Base-by-base conservation (phyloP, 345 rosid genomes). In the Eucalyptus microcorys region DNA sequence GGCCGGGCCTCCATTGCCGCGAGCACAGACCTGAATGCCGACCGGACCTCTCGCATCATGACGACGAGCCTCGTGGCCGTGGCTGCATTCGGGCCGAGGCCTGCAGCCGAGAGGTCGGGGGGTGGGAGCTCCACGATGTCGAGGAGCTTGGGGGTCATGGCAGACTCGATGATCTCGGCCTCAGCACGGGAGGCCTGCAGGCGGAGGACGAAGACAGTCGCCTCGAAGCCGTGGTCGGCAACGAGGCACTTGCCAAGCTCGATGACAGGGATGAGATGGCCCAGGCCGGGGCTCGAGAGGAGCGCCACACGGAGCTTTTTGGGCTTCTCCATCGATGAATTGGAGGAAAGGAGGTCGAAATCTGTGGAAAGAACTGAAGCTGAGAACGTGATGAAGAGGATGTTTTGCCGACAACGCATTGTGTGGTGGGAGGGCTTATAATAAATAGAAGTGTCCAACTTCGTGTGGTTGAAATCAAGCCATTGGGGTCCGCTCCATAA, bases 201-300 rank as follows among this genome's bases (percentile, higher is more conserved):
- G 45, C 89, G 53, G 57, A 93, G 91, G 5, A 91, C 89, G 22
- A 93, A 90, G 81, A 94, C 71, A 21, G 95, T 94, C 14, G 93
- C 92, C 21, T 92, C 42, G 52, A 93, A 80, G 87, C 90, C 88
- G 86, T 86, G 93, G 66, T 43, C 49, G 21, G 90, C 88, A 37
- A 66, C 89, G 49, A 96, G 92, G 86, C 93, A 92, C 88, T 93
- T 90, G 9, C 94, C 93, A 27, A 96, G 94, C 87, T 93, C 96
- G 24, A 95, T 87, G 49, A 90, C 85, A 1, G 98, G 96, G 89
- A 94, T 93, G 7, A 94, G 90, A 88, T 95, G 96, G 47, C 96
- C 96, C 64, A 94, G 45, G 52, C 97, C 96, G 19, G 96, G 97
- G 87, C 95, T 93, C 19, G 97, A 86, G 42, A 94, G 89, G 26